Conservation (phyloP, 108 stramenopile species). For the Nitzschia sp. region DNA sequence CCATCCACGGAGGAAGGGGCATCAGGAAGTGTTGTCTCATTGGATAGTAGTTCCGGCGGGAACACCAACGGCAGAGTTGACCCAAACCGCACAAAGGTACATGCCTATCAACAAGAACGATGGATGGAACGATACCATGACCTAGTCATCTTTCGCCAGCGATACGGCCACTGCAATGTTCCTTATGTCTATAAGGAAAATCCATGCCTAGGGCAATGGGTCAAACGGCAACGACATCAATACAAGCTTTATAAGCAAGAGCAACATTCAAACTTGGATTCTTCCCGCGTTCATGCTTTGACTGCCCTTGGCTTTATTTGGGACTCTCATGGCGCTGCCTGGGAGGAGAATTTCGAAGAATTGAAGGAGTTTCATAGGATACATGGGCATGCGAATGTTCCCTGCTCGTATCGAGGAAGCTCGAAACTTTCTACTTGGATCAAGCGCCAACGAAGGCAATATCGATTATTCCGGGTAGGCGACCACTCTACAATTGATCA, state of each 20-base stretch:
- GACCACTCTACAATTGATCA: constrained; percentile 12
- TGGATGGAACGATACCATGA: constrained; percentile 26
- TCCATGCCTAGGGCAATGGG: constrained; percentile 19
- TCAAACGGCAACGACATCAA: constrained; percentile 39
- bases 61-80: not conserved
- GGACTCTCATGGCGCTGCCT: constrained; percentile 30
- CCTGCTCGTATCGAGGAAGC: constrained; percentile 10
- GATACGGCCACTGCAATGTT: constrained; percentile 38
- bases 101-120: constrained; percentile 2
- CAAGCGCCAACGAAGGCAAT: constrained; percentile 26
- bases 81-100: not conserved
- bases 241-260: constrained; percentile 37
- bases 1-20: no score
- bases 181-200: constrained; percentile 21
- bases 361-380: constrained; percentile 4
- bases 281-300: constrained; percentile 42
- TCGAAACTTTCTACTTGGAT: constrained; percentile 4
- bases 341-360: constrained; percentile 5
- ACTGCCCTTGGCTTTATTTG: constrained; percentile 58
- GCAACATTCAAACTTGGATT: constrained; percentile 44
- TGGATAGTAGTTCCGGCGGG: no score
- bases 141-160: constrained; percentile 11
- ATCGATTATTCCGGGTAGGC: constrained; percentile 19
- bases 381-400: constrained; percentile 6
- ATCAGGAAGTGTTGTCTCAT: no score